These are phyloP conservation scores for Citrus sp. DNA, from an alignment of 345 rosid species.

Conservation along the genomic window DNA sequence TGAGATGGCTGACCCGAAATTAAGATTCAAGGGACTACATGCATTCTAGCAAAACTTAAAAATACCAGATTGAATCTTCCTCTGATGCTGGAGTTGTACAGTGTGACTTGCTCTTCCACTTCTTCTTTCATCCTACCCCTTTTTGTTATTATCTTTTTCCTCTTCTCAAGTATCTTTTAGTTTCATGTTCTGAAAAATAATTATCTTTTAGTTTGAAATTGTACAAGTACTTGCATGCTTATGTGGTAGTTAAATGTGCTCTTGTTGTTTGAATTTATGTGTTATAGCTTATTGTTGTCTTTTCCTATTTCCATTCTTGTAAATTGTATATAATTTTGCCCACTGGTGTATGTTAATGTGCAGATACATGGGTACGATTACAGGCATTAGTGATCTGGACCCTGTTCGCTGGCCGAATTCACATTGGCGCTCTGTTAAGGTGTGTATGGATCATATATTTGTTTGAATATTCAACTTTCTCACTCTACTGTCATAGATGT, in stretches of 20 bases:
- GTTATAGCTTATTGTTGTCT: not conserved
- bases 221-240: not conserved
- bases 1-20: not conserved
- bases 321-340: not conserved
- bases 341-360: constrained; percentile 13
- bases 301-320: not conserved
- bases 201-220: too few relatives aligned
- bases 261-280: not conserved
- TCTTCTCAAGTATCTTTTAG: too few relatives aligned
- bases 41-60: not conserved
- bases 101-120: not conserved
- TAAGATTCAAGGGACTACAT: not conserved
- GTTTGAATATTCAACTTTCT: not conserved
- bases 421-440: constrained; percentile 73
- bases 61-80: not conserved
- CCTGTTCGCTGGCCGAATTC: constrained; percentile 73
- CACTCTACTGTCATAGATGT: not conserved
- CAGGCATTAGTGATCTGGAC: constrained; percentile 70
- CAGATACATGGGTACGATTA: constrained; percentile 74
- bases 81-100: not conserved
- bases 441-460: constrained; percentile 6
- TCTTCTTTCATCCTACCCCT: not conserved
- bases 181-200: not conserved
- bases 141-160: not conserved
- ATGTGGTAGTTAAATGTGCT: not conserved